Percentiles rank a stretch among this genome's conserved stretches.
Evolutionary conservation across 2,329 filamentous ascomycete genomes (phyloP).

Genomic region (Trichophyton simii): DNA sequence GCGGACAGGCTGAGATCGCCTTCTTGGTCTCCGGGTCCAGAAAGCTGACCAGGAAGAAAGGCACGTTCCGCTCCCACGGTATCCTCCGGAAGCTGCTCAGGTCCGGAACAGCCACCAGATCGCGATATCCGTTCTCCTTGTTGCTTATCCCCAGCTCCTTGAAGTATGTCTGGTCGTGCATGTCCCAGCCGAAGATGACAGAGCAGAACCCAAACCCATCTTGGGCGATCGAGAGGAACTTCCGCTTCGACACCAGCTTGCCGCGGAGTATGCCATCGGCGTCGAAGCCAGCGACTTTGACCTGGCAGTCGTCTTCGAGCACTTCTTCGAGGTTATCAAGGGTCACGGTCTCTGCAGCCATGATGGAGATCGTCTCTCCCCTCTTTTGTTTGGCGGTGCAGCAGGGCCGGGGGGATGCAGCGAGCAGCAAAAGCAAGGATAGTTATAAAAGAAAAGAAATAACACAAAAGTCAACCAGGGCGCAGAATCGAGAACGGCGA

Average conservation of each 20-base stretch:
- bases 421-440: too few relatives aligned
- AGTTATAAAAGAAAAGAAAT: too few relatives aligned
- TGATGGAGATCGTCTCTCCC: not conserved
- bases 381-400: too few relatives aligned
- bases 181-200: constrained; percentile 92
- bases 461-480: too few relatives aligned
- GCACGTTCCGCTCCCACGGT: constrained; percentile 79
- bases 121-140: constrained; percentile 77
- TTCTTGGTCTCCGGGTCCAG: constrained; percentile 62
- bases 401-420: too few relatives aligned
- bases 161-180: constrained; percentile 87
- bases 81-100: constrained; percentile 66
- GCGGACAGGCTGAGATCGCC: constrained; percentile 64
- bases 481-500: not conserved
- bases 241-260: constrained; percentile 84
- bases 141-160: constrained; percentile 78
- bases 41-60: constrained; percentile 77
- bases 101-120: constrained; percentile 72
- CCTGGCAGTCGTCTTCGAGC: constrained; percentile 58
- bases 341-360: constrained; percentile 29
- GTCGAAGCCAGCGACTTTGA: constrained; percentile 81
- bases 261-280: constrained; percentile 78
- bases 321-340: constrained; percentile 52
- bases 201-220: constrained; percentile 88
- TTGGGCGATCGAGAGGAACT: constrained; percentile 72